Base-by-base conservation (phyloP, 371 early-diverging fungal species). In the Mortierella sp. region DNA sequence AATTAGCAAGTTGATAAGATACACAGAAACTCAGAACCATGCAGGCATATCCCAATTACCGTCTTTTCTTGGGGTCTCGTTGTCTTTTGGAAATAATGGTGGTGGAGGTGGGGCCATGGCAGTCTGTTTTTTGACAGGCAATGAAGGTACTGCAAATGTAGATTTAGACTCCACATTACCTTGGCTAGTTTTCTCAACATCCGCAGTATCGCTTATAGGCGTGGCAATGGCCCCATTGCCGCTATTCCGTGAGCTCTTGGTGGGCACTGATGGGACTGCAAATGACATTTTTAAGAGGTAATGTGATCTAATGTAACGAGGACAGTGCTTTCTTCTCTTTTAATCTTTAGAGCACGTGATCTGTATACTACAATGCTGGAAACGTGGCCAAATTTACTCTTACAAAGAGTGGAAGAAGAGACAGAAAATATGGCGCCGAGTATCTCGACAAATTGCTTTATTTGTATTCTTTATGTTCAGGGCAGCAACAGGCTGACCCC, bases 401-500 rank as follows among this genome's bases (percentile, higher is more conserved):
- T 65, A 53, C 19, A 28, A 43, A 11, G 53, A 52, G 15, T n/a
- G 45, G 41, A 50, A 48, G 59, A 60, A 4, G 3, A 22, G 50
- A 38, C 33, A 57, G 36, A 43, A 6, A 43, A 43, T 15, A 43
- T 43, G 43, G 8, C 16, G 1, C 22, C 36, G 19, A 55, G 3
- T 53, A 15, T 6, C 24, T 16, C 11, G 21, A 15, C 38, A 22
- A 11, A 43, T 61, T 45, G n/a, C 21, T 33, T 75, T 74, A 38
- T 55, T 55, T 55, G 55, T 16, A 13, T 28, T 28, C 32, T 16
- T 3, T 55, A 72, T 65, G 69, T 71, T 69, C 50, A 47, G 11
- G 79, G 72, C 16, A 85, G 60, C 59, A 85, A 58, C 63, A 83
- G 65, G 60, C 78, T 90, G 71, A 94, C 68, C 6, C 91, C 95